Evolutionary conservation across 2,329 filamentous ascomycete species (phyloP).

Genomic region (Colletotrichum nymphaeae): DNA sequence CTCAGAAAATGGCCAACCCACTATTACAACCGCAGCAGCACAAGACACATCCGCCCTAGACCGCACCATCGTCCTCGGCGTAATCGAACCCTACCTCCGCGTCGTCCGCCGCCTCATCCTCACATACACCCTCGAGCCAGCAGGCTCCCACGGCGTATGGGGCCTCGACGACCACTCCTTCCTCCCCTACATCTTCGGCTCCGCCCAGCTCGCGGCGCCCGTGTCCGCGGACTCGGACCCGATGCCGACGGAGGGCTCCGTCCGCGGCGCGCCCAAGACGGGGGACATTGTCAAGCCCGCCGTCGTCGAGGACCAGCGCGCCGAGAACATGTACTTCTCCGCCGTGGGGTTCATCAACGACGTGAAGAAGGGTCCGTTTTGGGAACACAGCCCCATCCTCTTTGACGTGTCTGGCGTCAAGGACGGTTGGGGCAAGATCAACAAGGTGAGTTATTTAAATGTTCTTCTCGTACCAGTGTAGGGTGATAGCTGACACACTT

Average conservation of each 20-base stretch:
- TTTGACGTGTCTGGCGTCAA: slow-evolving; percentile 94
- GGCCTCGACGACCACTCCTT: slow-evolving; percentile 98
- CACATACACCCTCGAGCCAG: slow-evolving; percentile 93
- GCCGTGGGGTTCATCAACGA: slow-evolving; percentile 97
- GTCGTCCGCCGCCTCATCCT: slow-evolving; percentile 86
- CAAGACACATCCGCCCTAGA: slow-evolving; percentile 67
- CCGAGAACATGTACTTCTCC: slow-evolving; percentile 89
- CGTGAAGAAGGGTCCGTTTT: slow-evolving; percentile 96
- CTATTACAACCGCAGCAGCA: neutral
- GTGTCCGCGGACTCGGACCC: slow-evolving; percentile 69
- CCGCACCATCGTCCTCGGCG: slow-evolving; percentile 81
- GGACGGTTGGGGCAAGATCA: slow-evolving; percentile 98
- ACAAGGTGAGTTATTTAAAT: slow-evolving; percentile 67
- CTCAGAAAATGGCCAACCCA: neutral
- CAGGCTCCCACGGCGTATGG: slow-evolving; percentile 97
- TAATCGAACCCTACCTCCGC: slow-evolving; percentile 87
- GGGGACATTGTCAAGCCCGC: slow-evolving; percentile 73
- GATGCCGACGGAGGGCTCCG: slow-evolving; percentile 83
- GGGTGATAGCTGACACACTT: neutral
- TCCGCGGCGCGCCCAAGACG: slow-evolving; percentile 77
- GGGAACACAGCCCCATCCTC: slow-evolving; percentile 92
- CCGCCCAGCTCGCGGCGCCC: slow-evolving; percentile 85
- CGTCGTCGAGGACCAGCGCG: slow-evolving; percentile 74
- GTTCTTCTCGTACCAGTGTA: neutral
- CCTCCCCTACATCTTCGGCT: slow-evolving; percentile 93